Conservation (phyloP, 345 rosid species). For the Eucalyptus sp. region DNA sequence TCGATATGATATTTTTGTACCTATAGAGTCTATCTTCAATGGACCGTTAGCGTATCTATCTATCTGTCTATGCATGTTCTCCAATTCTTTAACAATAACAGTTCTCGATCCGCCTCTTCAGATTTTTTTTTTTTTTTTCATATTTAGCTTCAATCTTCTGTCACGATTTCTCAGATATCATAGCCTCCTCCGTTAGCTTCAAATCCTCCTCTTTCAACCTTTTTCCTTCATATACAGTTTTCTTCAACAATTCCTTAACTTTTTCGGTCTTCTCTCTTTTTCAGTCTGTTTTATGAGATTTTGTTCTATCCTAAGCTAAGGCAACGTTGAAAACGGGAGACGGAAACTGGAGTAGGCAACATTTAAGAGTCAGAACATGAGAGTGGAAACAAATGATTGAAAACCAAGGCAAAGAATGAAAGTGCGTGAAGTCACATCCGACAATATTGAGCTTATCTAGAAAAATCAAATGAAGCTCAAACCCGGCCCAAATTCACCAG, state of each 20-base stretch:
- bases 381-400: neutral
- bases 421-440: neutral
- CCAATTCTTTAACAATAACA: neutral
- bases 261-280: neutral
- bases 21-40: no score
- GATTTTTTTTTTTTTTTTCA: neutral
- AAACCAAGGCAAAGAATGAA: neutral
- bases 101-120: neutral
- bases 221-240: neutral
- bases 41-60: neutral
- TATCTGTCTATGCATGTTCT: neutral
- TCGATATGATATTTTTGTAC: no score
- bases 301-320: neutral
- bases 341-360: neutral
- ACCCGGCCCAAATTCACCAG: neutral
- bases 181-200: neutral
- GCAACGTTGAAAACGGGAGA: neutral
- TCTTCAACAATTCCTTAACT: neutral
- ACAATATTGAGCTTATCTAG: neutral
- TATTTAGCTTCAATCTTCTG: neutral
- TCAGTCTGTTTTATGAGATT: neutral
- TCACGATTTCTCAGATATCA: no score
- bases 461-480: neutral
- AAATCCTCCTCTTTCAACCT: neutral
- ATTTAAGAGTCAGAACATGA: neutral